phyloP scores from a whole-genome alignment of 441 rosid genomes.

The Brassica balearica region DNA sequence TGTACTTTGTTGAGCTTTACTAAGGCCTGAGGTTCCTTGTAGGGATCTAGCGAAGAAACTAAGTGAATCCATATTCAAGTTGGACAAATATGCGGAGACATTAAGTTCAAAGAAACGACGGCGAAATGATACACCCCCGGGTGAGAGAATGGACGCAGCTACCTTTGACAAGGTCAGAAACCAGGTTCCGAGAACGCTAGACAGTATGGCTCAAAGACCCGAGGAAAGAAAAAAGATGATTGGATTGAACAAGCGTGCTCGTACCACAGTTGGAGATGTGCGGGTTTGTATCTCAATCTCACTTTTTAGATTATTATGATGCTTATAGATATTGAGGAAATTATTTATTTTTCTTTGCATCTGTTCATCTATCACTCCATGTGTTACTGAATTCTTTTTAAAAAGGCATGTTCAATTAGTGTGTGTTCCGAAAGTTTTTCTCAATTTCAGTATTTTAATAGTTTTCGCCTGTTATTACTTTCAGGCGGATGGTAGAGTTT shows the following conservation, averaged over 20 bases:
- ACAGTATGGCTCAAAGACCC: conserved; percentile 52
- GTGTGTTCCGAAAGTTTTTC: conserved; percentile 14
- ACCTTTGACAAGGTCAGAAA: conserved; percentile 57
- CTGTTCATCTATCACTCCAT: background rate
- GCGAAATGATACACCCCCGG: conserved; percentile 51
- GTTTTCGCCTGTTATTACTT: conserved; percentile 20
- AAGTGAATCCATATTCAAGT: conserved; percentile 56
- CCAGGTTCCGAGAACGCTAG: conserved; percentile 60
- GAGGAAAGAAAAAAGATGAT: conserved; percentile 65
- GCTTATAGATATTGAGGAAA: background rate
- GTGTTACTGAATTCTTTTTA: background rate
- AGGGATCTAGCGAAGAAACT: conserved; percentile 69
- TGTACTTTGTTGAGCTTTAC: conserved; percentile 3
- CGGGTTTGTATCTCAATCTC: conserved; percentile 58
- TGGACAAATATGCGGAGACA: conserved; percentile 61
- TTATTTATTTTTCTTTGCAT: conserved; percentile 5
- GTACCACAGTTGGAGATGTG: conserved; percentile 58
- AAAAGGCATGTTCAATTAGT: conserved; percentile 24
- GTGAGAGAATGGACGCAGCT: conserved; percentile 57
- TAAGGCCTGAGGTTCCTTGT: conserved; percentile 37
- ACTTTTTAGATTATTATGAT: conserved; percentile 22
- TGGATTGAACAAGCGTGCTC: conserved; percentile 68
- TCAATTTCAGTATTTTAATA: conserved; percentile 27
- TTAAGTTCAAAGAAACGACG: conserved; percentile 66
- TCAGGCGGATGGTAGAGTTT: conserved; percentile 68